phyloP scores from a whole-genome alignment of 768 basidiomycete species.

The Tulasnella sp. region DNA sequence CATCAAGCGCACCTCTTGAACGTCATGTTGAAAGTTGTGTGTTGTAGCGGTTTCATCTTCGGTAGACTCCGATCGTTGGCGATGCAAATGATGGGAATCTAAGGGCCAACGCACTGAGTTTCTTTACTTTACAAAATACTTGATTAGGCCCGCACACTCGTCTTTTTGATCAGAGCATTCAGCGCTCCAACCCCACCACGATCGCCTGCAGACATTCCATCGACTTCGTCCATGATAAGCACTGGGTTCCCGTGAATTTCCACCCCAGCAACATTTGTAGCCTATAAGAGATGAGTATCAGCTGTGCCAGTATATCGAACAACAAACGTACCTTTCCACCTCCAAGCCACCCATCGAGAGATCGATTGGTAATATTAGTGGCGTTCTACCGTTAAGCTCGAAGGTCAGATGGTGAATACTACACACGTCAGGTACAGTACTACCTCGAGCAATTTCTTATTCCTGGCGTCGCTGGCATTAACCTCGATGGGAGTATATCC shows the following conservation, averaged over 20 bases:
- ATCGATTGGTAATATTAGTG: constrained; percentile 83
- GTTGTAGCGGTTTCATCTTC: constrained; percentile 79
- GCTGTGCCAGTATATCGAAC: not conserved
- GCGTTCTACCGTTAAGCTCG: constrained; percentile 44
- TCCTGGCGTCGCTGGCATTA: constrained; percentile 91
- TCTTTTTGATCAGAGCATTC: constrained; percentile 85
- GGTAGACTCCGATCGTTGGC: constrained; percentile 82
- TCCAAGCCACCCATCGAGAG: constrained; percentile 75
- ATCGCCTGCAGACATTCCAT: constrained; percentile 98
- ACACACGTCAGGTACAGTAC: constrained; percentile 16
- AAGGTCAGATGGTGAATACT: not conserved
- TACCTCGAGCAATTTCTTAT: constrained; percentile 95
- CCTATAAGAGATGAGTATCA: constrained; percentile 26
- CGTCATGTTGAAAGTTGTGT: constrained; percentile 59
- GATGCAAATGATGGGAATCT: constrained; percentile 97
- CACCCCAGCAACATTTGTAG: constrained; percentile 59
- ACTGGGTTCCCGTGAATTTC: constrained; percentile 69
- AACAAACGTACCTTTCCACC: constrained; percentile 39
- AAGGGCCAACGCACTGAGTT: not conserved
- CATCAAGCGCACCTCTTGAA: constrained; percentile 57
- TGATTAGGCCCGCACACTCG: constrained; percentile 43
- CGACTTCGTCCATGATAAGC: constrained; percentile 98
- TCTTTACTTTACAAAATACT: not conserved
- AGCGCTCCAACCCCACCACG: constrained; percentile 92
- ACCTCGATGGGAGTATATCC: constrained; percentile 91